phyloP scores from a whole-genome alignment of 169 alveolate genomes.

The Cryptosporidium felis region DNA sequence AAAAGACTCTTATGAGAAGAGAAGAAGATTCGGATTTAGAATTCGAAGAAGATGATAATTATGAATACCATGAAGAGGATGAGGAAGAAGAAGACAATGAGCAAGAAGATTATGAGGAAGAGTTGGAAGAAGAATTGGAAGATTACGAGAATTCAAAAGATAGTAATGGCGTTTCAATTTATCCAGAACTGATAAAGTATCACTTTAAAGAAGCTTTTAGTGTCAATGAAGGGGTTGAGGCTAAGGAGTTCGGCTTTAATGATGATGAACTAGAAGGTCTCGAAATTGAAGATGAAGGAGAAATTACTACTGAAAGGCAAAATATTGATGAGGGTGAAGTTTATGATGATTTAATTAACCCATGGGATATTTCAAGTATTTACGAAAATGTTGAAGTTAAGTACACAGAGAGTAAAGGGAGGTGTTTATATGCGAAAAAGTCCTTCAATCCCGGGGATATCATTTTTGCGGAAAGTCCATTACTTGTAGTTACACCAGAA shows the following conservation, averaged over 20 bases:
- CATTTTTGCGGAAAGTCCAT: constrained; percentile 82
- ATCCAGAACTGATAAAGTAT: constrained; percentile 56
- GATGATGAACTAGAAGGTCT: constrained; percentile 26
- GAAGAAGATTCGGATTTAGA: constrained; percentile 12
- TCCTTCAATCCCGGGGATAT: constrained; percentile 82
- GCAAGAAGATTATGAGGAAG: background rate
- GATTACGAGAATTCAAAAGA: background rate
- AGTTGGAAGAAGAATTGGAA: background rate
- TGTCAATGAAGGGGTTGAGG: constrained; percentile 56
- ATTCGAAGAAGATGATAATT: background rate
- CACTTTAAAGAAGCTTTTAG: constrained; percentile 62
- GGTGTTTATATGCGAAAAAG: constrained; percentile 80
- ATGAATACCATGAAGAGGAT: constrained; percentile 44
- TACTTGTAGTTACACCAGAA: constrained; percentile 81
- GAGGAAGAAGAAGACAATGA: constrained; percentile 8
- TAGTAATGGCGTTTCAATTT: constrained; percentile 32
- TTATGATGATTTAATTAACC: constrained; percentile 17
- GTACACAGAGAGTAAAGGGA: constrained; percentile 82
- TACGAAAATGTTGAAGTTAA: constrained; percentile 78
- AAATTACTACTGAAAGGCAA: background rate
- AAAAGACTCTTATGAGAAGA: constrained; percentile 10
- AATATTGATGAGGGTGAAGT: constrained; percentile 23
- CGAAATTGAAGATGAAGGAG: constrained; percentile 20
- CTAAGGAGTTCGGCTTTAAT: constrained; percentile 50
- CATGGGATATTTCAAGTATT: constrained; percentile 42